These are phyloP conservation scores for Calonectria montana DNA, from an alignment of 2,329 filamentous ascomycete species.

Conservation along the genomic window DNA sequence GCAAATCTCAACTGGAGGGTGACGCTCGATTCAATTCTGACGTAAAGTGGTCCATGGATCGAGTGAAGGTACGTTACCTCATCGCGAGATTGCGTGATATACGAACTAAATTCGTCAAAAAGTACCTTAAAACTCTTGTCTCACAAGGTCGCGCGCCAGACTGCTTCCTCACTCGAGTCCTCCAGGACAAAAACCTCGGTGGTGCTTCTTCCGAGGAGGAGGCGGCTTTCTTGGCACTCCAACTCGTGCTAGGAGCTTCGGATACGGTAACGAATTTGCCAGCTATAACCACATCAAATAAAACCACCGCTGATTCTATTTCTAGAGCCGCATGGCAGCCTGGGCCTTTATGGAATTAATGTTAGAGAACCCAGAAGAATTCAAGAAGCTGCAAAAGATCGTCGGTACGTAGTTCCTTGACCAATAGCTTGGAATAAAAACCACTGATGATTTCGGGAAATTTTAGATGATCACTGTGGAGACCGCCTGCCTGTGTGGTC, in stretches of 20 bases:
- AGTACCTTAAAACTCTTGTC: neutral
- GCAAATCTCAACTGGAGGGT: neutral
- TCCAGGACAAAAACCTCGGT: neutral
- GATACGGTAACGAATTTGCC: neutral
- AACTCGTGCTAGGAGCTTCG: neutral
- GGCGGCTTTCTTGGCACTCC: neutral
- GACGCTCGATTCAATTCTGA: neutral
- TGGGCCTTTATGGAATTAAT: neutral
- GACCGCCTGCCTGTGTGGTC: neutral
- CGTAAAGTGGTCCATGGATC: neutral
- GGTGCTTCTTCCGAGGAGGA: neutral
- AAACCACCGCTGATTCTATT: neutral
- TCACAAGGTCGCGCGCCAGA: neutral
- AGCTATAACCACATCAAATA: no score
- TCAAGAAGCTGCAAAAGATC: neutral
- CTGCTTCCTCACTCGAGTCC: neutral
- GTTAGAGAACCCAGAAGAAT: neutral
- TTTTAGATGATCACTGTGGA: neutral
- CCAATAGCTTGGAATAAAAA: no score
- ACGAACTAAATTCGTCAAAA: neutral
- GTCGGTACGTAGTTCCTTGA: neutral
- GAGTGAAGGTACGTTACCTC: neutral
- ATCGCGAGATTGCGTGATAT: neutral
- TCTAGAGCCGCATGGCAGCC: neutral
- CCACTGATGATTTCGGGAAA: neutral